Evolutionary conservation across 768 basidiomycete genomes (phyloP).

Genomic region (Macrolepiota fuliginosa): DNA sequence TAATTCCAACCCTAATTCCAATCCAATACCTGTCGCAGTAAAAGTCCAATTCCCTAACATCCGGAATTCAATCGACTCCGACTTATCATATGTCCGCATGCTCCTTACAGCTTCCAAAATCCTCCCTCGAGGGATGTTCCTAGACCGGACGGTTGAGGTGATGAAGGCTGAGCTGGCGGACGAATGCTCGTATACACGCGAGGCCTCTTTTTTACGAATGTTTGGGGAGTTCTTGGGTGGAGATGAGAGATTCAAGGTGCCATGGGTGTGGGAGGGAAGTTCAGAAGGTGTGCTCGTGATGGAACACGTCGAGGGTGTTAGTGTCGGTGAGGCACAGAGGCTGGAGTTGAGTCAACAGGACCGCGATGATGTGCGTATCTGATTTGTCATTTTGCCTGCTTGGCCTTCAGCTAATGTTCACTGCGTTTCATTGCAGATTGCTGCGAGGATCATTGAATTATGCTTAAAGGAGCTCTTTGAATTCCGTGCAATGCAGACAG

Average conservation of each 20-base stretch:
- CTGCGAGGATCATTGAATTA: constrained; percentile 74
- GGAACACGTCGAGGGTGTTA: constrained; percentile 77
- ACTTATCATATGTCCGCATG: constrained; percentile 82
- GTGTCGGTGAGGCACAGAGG: constrained; percentile 67
- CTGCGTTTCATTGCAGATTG: constrained; percentile 58
- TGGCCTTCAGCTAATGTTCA: background rate
- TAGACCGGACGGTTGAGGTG: constrained; percentile 85
- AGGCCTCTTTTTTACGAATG: constrained; percentile 65
- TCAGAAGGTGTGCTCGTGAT: constrained; percentile 86
- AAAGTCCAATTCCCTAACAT: constrained; percentile 98
- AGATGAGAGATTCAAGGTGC: constrained; percentile 75
- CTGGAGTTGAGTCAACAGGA: constrained; percentile 58
- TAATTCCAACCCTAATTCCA: background rate
- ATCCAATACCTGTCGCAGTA: constrained; percentile 52
- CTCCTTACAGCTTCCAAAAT: constrained; percentile 78
- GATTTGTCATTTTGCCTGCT: background rate
- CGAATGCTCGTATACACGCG: constrained; percentile 88
- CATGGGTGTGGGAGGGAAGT: constrained; percentile 82
- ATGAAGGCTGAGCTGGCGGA: constrained; percentile 89
- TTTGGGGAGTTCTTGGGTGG: constrained; percentile 59
- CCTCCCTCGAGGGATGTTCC: constrained; percentile 84
- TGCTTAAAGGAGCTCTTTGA: constrained; percentile 89
- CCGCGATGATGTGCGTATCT: constrained; percentile 62
- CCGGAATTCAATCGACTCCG: constrained; percentile 79
- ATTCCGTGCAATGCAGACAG: constrained; percentile 95